Percentiles rank a stretch among this genome's conserved stretches.
Conservation (phyloP, 495 filamentous ascomycete species). For the Penicillium psychrofluorescens region DNA sequence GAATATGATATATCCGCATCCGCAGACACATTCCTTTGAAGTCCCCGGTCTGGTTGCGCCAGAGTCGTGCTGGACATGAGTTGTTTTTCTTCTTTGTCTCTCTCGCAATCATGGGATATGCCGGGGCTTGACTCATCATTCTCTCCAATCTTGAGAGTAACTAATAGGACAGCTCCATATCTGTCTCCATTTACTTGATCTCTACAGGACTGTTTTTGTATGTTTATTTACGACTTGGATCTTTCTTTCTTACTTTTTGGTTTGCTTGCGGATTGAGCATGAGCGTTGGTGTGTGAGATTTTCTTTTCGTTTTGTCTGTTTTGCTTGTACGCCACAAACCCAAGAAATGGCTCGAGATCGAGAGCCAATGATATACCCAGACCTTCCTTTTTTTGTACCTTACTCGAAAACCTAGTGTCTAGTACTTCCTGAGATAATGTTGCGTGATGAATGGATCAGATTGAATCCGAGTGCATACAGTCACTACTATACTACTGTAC, state of each 20-base stretch:
- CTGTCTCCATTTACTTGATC: neutral
- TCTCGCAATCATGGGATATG: too few species aligned
- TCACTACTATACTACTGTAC: too few species aligned
- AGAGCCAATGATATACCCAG: neutral
- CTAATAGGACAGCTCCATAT: neutral
- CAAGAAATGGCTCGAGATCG: too few species aligned
- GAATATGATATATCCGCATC: constrained; percentile 29
- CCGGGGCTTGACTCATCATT: neutral
- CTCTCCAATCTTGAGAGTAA: neutral
- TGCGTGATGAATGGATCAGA: too few species aligned
- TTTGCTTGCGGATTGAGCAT: constrained; percentile 9
- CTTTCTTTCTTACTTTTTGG: neutral
- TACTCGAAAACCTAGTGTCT: too few species aligned
- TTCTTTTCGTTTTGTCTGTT: neutral
- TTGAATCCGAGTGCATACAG: too few species aligned
- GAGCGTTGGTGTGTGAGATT: constrained; percentile 8
- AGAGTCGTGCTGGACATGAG: constrained; percentile 28
- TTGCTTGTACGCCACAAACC: neutral
- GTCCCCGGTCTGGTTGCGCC: constrained; percentile 20
- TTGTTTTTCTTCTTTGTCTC: too few species aligned
- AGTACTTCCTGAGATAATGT: too few species aligned
- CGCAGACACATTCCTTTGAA: constrained; percentile 23
- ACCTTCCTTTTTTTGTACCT: neutral
- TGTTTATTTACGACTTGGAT: neutral
- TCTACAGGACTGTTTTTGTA: neutral